phyloP scores from a whole-genome alignment of 208 protist genomes.

The Balamuthia mandrillaris region DNA sequence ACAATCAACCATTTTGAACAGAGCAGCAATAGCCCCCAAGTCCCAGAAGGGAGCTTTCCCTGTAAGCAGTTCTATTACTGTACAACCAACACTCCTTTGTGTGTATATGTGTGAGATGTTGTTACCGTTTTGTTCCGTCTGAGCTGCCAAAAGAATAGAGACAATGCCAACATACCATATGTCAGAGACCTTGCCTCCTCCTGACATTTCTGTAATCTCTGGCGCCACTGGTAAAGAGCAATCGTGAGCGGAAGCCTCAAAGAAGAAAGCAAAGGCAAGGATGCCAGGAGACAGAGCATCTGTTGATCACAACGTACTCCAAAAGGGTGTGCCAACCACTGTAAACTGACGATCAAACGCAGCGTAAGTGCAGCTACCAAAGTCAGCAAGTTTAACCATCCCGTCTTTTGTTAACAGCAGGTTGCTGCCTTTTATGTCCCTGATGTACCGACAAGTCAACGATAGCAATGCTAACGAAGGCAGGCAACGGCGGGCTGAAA shows the following conservation, averaged over 20 bases:
- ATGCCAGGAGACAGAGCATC: neutral
- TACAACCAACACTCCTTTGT: slow-evolving; percentile 78
- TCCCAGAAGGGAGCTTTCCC: slow-evolving; percentile 86
- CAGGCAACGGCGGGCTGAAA: too few relatives aligned
- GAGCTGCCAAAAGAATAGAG: too few relatives aligned
- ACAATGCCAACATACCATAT: slow-evolving; percentile 67
- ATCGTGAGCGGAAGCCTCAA: too few relatives aligned
- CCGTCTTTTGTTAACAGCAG: slow-evolving; percentile 79
- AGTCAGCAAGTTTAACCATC: slow-evolving; percentile 88
- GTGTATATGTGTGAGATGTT: neutral
- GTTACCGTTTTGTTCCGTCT: neutral
- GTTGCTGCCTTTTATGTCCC: slow-evolving; percentile 66
- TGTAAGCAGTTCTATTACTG: slow-evolving; percentile 84
- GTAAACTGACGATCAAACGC: slow-evolving; percentile 81
- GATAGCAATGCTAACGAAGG: too few relatives aligned
- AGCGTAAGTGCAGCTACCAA: slow-evolving; percentile 92
- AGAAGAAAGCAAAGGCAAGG: neutral
- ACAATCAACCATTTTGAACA: slow-evolving; percentile 82
- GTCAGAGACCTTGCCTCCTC: slow-evolving; percentile 73
- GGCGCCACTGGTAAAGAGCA: slow-evolving; percentile 82
- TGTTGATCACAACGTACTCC: slow-evolving; percentile 75
- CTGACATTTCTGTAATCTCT: slow-evolving; percentile 82
- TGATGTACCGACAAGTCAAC: too few relatives aligned
- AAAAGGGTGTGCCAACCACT: slow-evolving; percentile 82
- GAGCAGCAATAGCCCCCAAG: slow-evolving; percentile 76